A percentile compares a stretch with the other conserved stretches of the same genome.
Evolutionary conservation across 2,329 filamentous ascomycete genomes (phyloP).

Genomic region (Aspergillus quadricinctus): DNA sequence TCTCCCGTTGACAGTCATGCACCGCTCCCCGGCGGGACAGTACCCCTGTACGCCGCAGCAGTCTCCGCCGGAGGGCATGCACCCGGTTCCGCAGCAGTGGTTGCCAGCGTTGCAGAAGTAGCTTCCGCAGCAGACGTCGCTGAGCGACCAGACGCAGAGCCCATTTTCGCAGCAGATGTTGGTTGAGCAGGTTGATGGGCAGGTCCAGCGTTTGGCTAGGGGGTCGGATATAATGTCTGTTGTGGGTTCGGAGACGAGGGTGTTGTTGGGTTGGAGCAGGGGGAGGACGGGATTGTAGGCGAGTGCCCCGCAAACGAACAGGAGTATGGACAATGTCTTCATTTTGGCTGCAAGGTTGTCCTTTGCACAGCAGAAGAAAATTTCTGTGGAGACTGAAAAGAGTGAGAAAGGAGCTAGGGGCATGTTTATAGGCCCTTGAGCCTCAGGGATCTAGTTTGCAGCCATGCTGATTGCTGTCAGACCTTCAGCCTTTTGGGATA

Average conservation of each 20-base stretch:
- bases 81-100: not conserved
- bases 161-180: not conserved
- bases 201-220: not conserved
- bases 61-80: not conserved
- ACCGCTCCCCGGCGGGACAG: not conserved
- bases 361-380: not conserved
- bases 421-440: too few relatives aligned
- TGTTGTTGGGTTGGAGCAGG: not conserved
- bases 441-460: not conserved
- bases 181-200: not conserved
- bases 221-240: not conserved
- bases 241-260: not conserved
- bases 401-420: too few relatives aligned
- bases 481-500: not conserved
- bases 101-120: not conserved
- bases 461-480: not conserved
- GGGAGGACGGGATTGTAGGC: not conserved
- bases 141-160: not conserved
- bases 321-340: not conserved
- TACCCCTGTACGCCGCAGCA: not conserved
- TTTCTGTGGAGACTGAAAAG: too few relatives aligned
- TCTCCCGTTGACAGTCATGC: not conserved
- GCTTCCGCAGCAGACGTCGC: not conserved
- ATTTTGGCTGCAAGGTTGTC: not conserved
- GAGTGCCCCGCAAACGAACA: not conserved